phyloP scores from a whole-genome alignment of 208 protist genomes.

The Strigomonas galati region DNA sequence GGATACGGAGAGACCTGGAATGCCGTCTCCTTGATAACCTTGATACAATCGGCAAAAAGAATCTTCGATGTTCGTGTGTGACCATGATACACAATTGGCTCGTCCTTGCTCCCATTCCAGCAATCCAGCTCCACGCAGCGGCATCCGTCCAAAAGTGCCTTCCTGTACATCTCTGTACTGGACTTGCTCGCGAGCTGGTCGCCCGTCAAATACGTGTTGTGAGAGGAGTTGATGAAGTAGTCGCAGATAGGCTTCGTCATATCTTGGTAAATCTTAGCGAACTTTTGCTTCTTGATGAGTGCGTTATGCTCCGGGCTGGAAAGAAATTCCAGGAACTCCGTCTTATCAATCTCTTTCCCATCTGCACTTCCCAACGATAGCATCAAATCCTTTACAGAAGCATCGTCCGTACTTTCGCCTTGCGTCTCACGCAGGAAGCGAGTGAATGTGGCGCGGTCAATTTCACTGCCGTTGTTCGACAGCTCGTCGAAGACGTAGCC shows the following conservation, averaged over 20 bases:
- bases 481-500: constrained; percentile 47
- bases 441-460: constrained; percentile 41
- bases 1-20: constrained; percentile 49
- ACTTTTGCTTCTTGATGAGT: constrained; percentile 27
- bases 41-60: constrained; percentile 51
- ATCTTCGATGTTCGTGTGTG: constrained; percentile 78
- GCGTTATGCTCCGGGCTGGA: constrained; percentile 26
- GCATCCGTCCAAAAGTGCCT: constrained; percentile 63
- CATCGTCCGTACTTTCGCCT: constrained; percentile 32
- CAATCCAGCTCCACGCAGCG: constrained; percentile 85
- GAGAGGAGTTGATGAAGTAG: constrained; percentile 93
- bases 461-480: constrained; percentile 18
- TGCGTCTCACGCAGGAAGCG: constrained; percentile 47
- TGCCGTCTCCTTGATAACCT: constrained; percentile 56
- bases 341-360: constrained; percentile 21
- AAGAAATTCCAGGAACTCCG: constrained; percentile 44
- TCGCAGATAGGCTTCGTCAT: constrained; percentile 78
- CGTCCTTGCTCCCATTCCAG: constrained; percentile 61
- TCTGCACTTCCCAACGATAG: constrained; percentile 33
- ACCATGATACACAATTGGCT: constrained; percentile 83
- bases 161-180: constrained; percentile 57
- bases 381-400: constrained; percentile 34
- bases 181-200: constrained; percentile 85
- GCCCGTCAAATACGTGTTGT: constrained; percentile 96
- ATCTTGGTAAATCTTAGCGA: constrained; percentile 59